Conservation (phyloP, 2,329 filamentous ascomycete genomes). For the Nemania diffusa region DNA sequence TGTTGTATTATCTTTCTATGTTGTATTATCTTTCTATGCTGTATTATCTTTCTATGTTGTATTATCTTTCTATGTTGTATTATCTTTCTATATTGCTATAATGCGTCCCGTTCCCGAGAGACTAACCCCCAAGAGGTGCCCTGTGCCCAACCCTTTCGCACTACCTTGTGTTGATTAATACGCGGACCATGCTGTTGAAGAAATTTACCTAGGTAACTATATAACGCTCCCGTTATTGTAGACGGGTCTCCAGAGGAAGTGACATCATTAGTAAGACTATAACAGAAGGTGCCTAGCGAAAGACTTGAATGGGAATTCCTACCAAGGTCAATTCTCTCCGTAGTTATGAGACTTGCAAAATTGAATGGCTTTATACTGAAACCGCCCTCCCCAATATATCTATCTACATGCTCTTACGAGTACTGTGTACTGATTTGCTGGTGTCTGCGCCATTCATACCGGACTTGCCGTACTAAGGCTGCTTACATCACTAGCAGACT, state of each 20-base stretch:
- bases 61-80: no score
- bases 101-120: no score
- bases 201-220: no score
- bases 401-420: background rate
- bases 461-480: constrained; percentile 49
- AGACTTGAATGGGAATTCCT: background rate
- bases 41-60: no score
- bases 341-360: background rate
- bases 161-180: no score
- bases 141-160: no score
- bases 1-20: no score
- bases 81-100: no score
- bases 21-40: no score
- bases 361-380: background rate
- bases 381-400: background rate
- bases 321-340: background rate
- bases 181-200: no score
- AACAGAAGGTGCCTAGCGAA: background rate
- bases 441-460: constrained; percentile 34
- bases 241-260: background rate
- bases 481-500: constrained; percentile 47
- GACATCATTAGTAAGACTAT: background rate
- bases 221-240: no score
- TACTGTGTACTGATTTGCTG: background rate
- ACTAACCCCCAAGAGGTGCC: no score